These are phyloP conservation scores for Meyerozyma athensensis DNA, from an alignment of 1,139 yeast species.

Conservation along the genomic window DNA sequence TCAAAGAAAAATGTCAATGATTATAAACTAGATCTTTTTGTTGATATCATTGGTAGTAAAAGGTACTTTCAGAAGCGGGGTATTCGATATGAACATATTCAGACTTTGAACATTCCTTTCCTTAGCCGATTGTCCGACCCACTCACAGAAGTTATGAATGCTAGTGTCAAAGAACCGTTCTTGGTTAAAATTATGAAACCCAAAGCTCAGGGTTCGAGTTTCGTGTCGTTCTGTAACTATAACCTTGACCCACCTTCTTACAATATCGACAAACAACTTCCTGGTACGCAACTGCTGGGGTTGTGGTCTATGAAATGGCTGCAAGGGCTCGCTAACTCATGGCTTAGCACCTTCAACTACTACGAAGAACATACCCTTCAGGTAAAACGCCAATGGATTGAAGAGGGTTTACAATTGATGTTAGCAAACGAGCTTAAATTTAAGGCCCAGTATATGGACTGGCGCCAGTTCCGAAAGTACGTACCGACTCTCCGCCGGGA, in stretches of 20 bases:
- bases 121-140: slow-evolving; percentile 15
- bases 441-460: slow-evolving; percentile 31
- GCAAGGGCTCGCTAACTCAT: slow-evolving; percentile 24
- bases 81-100: slow-evolving; percentile 27
- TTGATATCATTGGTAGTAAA: slow-evolving; percentile 40
- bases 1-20: slow-evolving; percentile 19
- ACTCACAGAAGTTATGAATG: slow-evolving; percentile 24
- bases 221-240: slow-evolving; percentile 38
- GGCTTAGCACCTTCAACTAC: slow-evolving; percentile 32
- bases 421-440: slow-evolving; percentile 27
- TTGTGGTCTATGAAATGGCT: slow-evolving; percentile 39
- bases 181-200: slow-evolving; percentile 37
- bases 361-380: slow-evolving; percentile 29
- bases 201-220: slow-evolving; percentile 26
- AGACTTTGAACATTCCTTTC: slow-evolving; percentile 30
- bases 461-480: slow-evolving; percentile 32
- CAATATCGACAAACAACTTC: slow-evolving; percentile 26
- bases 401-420: slow-evolving; percentile 28
- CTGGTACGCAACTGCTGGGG: slow-evolving; percentile 15
- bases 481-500: slow-evolving; percentile 22
- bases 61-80: slow-evolving; percentile 30
- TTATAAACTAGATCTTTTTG: slow-evolving; percentile 33
- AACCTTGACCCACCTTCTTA: slow-evolving; percentile 30
- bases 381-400: slow-evolving; percentile 27
- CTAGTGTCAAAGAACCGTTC: slow-evolving; percentile 29